Percentiles rank a stretch among this genome's conserved stretches.
Evolutionary conservation across 805 yeast genomes (phyloP).

Genomic region (Metschnikowia lachancei): DNA sequence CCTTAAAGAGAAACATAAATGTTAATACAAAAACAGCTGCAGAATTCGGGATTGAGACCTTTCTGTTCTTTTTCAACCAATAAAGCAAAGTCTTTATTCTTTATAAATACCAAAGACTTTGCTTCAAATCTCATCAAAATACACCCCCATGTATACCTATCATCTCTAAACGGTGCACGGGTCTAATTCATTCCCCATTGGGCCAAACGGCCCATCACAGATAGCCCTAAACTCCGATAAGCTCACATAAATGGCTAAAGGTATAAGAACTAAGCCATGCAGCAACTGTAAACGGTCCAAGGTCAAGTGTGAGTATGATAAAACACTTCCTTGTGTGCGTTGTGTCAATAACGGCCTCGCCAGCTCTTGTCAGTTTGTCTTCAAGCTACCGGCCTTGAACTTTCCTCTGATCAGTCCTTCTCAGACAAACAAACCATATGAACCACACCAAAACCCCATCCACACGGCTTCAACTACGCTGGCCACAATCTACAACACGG

Average conservation of each 20-base stretch:
- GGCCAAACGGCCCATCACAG: background rate
- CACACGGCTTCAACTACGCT: background rate
- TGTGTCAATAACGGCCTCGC: slow-evolving; percentile 51
- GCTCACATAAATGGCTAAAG: slow-evolving; percentile 26
- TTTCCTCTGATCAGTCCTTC: slow-evolving; percentile 24
- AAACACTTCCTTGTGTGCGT: slow-evolving; percentile 53
- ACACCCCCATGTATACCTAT: no score
- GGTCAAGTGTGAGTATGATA: slow-evolving; percentile 55
- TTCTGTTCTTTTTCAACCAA: no score
- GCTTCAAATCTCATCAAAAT: no score
- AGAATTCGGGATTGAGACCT: no score
- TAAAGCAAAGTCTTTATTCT: no score
- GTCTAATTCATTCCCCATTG: background rate
- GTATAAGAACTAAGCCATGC: slow-evolving; percentile 57
- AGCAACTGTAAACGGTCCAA: slow-evolving; percentile 59
- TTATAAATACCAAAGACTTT: no score
- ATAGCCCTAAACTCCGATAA: background rate
- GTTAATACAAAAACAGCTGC: no score
- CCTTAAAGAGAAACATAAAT: no score
- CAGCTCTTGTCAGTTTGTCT: slow-evolving; percentile 51
- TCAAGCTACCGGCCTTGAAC: slow-evolving; percentile 46
- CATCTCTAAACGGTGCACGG: background rate
- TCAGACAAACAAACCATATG: background rate
- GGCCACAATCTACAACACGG: background rate
- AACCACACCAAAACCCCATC: background rate